Conservation (phyloP, 192 early-diverging fungal species). For the Gryganskiella cystojenkinii region DNA sequence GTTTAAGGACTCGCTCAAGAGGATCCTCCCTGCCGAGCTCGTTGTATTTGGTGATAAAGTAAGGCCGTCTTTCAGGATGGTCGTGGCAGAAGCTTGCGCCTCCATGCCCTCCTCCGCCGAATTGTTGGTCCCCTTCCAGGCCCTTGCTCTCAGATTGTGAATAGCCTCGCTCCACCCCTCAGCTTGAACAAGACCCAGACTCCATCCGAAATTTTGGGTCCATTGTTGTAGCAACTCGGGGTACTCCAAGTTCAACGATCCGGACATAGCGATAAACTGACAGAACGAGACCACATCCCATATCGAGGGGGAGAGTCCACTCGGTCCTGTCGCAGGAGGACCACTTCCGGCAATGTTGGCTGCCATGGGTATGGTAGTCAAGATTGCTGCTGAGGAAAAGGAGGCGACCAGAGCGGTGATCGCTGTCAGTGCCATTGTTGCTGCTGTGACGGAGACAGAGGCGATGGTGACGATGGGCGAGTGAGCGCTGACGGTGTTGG, state of each 20-base stretch:
- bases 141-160: constrained; percentile 21
- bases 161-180: constrained; percentile 32
- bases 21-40: not conserved
- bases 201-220: constrained; percentile 53
- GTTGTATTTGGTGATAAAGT: not conserved
- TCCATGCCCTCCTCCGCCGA: not conserved
- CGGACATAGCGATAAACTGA: constrained; percentile 51
- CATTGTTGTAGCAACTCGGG: constrained; percentile 44
- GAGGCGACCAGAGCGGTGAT: constrained; percentile 26
- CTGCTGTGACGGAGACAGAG: constrained; percentile 21
- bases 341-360: not conserved
- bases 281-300: constrained; percentile 51
- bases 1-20: constrained; percentile 4
- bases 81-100: not conserved
- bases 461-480: constrained; percentile 36
- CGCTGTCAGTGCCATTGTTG: constrained; percentile 12
- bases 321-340: not conserved
- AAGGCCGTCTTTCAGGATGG: not conserved
- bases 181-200: constrained; percentile 28
- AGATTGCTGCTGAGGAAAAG: constrained; percentile 25
- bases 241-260: constrained; percentile 40
- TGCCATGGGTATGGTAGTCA: constrained; percentile 21
- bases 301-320: constrained; percentile 25
- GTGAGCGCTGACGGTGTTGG: constrained; percentile 29
- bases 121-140: not conserved